phyloP scores from a whole-genome alignment of 2,329 filamentous ascomycete species.

The Clarireedia hainanense region DNA sequence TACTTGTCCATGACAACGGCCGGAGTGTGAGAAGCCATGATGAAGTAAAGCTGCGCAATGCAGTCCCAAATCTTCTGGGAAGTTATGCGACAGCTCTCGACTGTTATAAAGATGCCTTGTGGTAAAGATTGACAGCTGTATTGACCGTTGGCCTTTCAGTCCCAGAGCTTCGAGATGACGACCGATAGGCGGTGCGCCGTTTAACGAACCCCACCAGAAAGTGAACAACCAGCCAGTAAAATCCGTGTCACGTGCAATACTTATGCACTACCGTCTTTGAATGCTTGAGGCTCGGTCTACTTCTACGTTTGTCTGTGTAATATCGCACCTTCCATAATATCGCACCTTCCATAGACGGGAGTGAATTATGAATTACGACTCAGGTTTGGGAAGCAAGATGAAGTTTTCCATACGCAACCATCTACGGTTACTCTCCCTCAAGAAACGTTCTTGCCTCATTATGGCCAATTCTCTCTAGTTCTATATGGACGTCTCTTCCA shows the following conservation, averaged over 20 bases:
- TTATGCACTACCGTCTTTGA: too few species aligned
- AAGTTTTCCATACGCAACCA: too few species aligned
- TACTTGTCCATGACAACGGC: conserved; percentile 99
- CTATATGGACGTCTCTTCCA: background rate
- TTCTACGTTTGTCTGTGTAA: too few species aligned
- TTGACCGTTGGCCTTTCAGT: conserved; percentile 5
- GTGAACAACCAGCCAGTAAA: background rate
- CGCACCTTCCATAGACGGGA: too few species aligned
- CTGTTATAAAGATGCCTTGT: background rate
- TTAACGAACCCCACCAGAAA: conserved; percentile 10
- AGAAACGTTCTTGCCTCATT: background rate
- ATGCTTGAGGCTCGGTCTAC: too few species aligned
- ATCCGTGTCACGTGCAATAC: background rate
- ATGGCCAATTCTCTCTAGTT: background rate
- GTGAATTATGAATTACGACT: background rate
- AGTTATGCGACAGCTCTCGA: conserved; percentile 25
- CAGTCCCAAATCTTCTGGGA: conserved; percentile 20
- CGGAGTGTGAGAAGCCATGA: conserved; percentile 95
- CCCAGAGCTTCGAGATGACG: conserved; percentile 16
- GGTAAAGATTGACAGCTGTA: background rate
- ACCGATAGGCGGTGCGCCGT: conserved; percentile 11
- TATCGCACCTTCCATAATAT: too few species aligned
- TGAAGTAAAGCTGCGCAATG: conserved; percentile 28
- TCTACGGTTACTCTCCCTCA: background rate
- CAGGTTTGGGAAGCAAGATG: background rate